Conservation (phyloP, 108 stramenopile genomes). For the Skeletonema costatum region DNA sequence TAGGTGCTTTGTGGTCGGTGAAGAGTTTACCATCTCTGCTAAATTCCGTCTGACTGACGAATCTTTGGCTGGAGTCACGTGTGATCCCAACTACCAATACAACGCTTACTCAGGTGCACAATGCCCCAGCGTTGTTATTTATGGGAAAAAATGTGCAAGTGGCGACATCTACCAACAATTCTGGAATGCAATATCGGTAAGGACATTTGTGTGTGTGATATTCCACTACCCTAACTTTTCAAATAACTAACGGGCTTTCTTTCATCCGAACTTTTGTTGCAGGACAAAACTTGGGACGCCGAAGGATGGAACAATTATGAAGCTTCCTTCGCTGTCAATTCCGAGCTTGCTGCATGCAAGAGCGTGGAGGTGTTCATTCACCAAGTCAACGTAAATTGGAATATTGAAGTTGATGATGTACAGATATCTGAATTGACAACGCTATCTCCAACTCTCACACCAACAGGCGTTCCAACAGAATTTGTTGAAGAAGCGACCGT, state of each 20-base stretch:
- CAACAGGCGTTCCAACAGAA: conserved; percentile 24
- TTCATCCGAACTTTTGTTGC: neutral
- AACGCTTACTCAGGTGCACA: conserved; percentile 6
- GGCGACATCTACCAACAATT: conserved; percentile 19
- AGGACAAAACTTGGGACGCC: conserved; percentile 23
- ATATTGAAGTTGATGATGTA: conserved; percentile 40
- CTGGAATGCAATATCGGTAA: neutral
- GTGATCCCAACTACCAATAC: conserved; percentile 31
- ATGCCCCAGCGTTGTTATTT: conserved; percentile 44
- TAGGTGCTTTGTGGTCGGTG: conserved; percentile 36
- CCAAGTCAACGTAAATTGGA: conserved; percentile 29
- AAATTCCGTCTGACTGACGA: conserved; percentile 39
- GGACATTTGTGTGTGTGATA: neutral
- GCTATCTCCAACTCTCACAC: neutral
- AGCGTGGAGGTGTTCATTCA: conserved; percentile 33
- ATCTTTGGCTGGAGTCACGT: conserved; percentile 28
- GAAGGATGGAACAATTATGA: conserved; percentile 40
- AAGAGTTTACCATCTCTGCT: conserved; percentile 39
- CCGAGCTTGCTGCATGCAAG: conserved; percentile 28
- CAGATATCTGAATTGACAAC: conserved; percentile 21
- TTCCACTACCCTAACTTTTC: neutral
- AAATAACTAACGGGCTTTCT: neutral
- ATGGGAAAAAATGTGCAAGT: conserved; percentile 26
- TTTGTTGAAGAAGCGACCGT: neutral
- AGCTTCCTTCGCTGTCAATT: conserved; percentile 28